Conservation (phyloP, 2,329 filamentous ascomycete genomes). For the Periconia digitata region DNA sequence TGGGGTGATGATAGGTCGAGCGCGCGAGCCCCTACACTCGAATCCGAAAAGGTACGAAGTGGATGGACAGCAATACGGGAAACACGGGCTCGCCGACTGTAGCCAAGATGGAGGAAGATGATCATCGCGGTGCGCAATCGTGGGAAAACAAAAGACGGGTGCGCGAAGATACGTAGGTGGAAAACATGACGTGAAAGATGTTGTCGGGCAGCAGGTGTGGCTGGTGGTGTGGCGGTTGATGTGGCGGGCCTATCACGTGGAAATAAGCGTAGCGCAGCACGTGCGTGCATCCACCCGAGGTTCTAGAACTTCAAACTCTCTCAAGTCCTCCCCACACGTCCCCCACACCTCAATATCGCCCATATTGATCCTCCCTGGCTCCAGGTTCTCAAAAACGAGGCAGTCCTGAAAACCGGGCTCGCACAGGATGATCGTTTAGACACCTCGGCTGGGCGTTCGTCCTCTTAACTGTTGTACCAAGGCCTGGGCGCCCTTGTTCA, state of each 20-base stretch:
- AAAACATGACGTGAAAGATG: neutral
- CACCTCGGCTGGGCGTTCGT: neutral
- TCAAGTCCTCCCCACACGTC: neutral
- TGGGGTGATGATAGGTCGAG: neutral
- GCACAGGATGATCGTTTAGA: neutral
- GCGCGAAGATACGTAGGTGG: too few species aligned
- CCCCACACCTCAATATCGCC: neutral
- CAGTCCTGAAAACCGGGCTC: neutral
- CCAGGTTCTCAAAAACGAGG: neutral
- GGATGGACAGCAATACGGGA: too few species aligned
- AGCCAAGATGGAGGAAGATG: too few species aligned
- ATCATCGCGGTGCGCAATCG: too few species aligned
- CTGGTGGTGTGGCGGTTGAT: neutral
- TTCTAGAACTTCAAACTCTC: neutral
- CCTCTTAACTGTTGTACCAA: neutral
- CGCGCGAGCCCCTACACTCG: neutral
- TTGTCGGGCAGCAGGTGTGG: too few species aligned
- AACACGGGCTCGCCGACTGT: neutral
- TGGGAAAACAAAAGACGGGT: too few species aligned
- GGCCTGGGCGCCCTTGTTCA: neutral
- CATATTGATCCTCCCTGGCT: neutral
- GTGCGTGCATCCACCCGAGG: too few species aligned
- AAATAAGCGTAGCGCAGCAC: neutral
- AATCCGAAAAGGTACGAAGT: neutral
- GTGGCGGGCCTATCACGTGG: neutral